Evolutionary conservation across 2,329 filamentous ascomycete species (phyloP).

Genomic region (Diplocarpon rosae): DNA sequence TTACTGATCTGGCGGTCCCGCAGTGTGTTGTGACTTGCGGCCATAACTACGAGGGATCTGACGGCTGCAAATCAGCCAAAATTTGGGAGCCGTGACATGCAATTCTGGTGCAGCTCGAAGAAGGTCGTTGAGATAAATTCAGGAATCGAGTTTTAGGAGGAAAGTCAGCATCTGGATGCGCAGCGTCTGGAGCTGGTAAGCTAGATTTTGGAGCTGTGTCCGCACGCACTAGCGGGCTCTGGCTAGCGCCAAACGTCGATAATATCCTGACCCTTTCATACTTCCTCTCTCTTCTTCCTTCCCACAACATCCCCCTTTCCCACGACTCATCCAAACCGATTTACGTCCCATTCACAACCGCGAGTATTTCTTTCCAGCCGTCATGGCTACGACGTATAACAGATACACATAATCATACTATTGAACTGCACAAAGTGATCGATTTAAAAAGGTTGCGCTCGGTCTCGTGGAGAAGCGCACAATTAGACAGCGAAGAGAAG

Average conservation of each 20-base stretch:
- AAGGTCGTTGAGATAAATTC: not conserved
- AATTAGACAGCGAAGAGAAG: conserved; percentile 1
- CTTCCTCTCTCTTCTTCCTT: not conserved
- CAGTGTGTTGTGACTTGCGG: conserved; percentile 44
- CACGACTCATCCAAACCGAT: conserved; percentile 2
- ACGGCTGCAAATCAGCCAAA: conserved; percentile 27
- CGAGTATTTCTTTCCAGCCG: conserved; percentile 13
- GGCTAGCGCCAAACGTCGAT: not conserved
- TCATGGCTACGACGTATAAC: conserved; percentile 23
- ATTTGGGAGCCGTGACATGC: conserved; percentile 19
- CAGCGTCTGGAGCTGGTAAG: conserved; percentile 12
- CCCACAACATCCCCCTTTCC: not conserved
- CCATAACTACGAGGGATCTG: conserved; percentile 34
- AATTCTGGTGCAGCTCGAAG: conserved; percentile 6
- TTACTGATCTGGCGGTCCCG: conserved; percentile 63
- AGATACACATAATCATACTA: conserved; percentile 27
- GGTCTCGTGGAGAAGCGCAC: not conserved
- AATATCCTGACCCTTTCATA: not conserved
- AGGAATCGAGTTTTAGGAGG: not conserved
- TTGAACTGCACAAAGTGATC: conserved; percentile 25
- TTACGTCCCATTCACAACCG: conserved; percentile 1
- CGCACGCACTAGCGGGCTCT: too few relatives aligned
- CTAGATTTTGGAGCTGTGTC: not conserved
- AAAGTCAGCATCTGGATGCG: not conserved
- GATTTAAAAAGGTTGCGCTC: conserved; percentile 13